Evolutionary conservation across 805 yeast species (phyloP).

Genomic region (Cyberlindnera americana): DNA sequence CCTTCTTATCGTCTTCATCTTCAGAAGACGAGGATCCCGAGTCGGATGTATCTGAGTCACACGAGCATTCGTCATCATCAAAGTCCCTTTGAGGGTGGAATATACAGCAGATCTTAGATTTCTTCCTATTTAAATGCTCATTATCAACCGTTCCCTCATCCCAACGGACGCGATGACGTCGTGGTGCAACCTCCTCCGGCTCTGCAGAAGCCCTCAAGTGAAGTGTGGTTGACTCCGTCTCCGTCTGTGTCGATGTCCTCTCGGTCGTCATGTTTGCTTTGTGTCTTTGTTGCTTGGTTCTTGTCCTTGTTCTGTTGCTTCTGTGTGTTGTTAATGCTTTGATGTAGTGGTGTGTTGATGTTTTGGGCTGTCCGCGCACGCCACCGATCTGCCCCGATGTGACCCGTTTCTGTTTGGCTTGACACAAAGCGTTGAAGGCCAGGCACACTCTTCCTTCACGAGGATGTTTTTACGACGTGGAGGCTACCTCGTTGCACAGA

Average conservation of each 20-base stretch:
- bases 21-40: slow-evolving; percentile 29
- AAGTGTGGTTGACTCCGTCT: slow-evolving; percentile 7
- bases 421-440: no score
- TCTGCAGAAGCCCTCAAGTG: slow-evolving; percentile 22
- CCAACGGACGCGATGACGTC: slow-evolving; percentile 69
- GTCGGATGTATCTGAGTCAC: slow-evolving; percentile 28
- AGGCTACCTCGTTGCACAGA: background rate
- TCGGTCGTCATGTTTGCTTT: background rate
- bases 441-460: no score
- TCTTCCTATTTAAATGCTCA: slow-evolving; percentile 84
- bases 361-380: no score
- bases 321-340: no score
- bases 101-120: slow-evolving; percentile 86
- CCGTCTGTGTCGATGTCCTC: background rate
- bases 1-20: slow-evolving; percentile 37
- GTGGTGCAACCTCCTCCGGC: slow-evolving; percentile 13
- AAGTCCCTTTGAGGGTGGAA: slow-evolving; percentile 71
- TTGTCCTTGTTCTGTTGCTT: no score
- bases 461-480: background rate
- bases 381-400: no score
- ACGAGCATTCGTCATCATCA: slow-evolving; percentile 41
- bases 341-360: no score
- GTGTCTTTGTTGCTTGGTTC: background rate
- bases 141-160: slow-evolving; percentile 83
- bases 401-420: no score